These are phyloP conservation scores for Teratosphaeria nubilosa DNA, from an alignment of 2,329 filamentous ascomycete genomes.

Conservation along the genomic window DNA sequence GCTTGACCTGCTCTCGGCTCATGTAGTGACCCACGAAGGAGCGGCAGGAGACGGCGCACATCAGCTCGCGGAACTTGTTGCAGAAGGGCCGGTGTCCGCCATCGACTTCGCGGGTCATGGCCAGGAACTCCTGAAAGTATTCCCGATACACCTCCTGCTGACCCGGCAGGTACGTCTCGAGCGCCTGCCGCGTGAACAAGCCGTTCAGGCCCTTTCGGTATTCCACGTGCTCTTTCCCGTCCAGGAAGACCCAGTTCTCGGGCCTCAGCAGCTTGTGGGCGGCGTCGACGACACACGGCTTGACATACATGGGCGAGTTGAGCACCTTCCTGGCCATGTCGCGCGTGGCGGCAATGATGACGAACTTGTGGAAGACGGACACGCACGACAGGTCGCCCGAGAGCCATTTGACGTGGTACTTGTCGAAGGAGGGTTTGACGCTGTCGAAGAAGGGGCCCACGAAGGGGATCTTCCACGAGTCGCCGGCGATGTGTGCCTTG, in stretches of 20 bases:
- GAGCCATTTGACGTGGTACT: constrained; percentile 86
- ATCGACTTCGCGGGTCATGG: constrained; percentile 56
- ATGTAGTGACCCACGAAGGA: constrained; percentile 98
- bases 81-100: constrained; percentile 79
- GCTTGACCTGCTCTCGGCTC: constrained; percentile 78
- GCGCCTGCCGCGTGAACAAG: constrained; percentile 82
- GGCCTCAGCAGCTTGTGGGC: constrained; percentile 86
- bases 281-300: constrained; percentile 91
- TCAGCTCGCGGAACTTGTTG: constrained; percentile 83
- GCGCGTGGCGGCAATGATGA: constrained; percentile 88
- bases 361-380: constrained; percentile 99
- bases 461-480: constrained; percentile 40
- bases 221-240: constrained; percentile 89
- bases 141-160: constrained; percentile 85
- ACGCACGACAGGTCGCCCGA: constrained; percentile 91
- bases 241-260: constrained; percentile 94
- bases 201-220: constrained; percentile 95
- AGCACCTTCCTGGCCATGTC: constrained; percentile 95
- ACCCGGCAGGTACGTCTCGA: constrained; percentile 79
- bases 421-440: constrained; percentile 79
- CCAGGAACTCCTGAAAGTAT: constrained; percentile 72
- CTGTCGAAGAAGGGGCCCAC: constrained; percentile 92
- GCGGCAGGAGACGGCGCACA: constrained; percentile 87
- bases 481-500: constrained; percentile 38
- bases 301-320: constrained; percentile 84